phyloP scores from a whole-genome alignment of 495 filamentous ascomycete species.

The Penicillium subrubescens region DNA sequence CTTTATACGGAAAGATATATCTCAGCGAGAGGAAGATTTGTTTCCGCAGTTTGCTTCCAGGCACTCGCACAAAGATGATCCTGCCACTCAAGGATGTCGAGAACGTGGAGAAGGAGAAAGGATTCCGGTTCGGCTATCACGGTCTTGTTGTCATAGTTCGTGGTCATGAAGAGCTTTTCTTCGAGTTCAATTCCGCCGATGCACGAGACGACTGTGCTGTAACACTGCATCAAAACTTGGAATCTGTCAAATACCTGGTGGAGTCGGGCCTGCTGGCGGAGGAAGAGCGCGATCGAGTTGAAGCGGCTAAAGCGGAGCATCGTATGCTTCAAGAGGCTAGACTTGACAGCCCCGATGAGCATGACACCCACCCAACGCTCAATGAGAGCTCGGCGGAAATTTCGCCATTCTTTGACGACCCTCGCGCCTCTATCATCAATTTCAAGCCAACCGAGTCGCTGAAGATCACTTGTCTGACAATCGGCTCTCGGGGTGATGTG shows the following conservation, averaged over 20 bases:
- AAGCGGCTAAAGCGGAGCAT: constrained; percentile 81
- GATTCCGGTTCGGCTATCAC: constrained; percentile 89
- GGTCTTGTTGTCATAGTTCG: constrained; percentile 89
- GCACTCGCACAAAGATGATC: constrained; percentile 91
- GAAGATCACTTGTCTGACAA: constrained; percentile 90
- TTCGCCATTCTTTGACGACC: constrained; percentile 86
- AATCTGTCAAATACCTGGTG: constrained; percentile 68
- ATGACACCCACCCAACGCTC: constrained; percentile 51
- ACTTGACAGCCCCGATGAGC: constrained; percentile 57
- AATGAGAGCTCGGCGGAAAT: constrained; percentile 49
- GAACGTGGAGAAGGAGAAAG: constrained; percentile 93
- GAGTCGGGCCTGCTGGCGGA: constrained; percentile 70
- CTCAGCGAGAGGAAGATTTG: constrained; percentile 89
- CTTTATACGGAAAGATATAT: constrained; percentile 96
- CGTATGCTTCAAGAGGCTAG: constrained; percentile 80
- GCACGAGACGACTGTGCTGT: constrained; percentile 85
- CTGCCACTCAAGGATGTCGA: constrained; percentile 90
- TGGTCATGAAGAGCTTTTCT: constrained; percentile 95
- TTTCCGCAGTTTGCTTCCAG: constrained; percentile 87
- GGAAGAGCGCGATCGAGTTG: constrained; percentile 69
- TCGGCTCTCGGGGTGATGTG: constrained; percentile 93
- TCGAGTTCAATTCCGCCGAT: constrained; percentile 81
- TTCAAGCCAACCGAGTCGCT: constrained; percentile 87
- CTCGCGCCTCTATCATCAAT: constrained; percentile 86
- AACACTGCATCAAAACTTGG: constrained; percentile 74